Conservation (phyloP, 2,329 filamentous ascomycete species). For the Colletotrichum australisinense region DNA sequence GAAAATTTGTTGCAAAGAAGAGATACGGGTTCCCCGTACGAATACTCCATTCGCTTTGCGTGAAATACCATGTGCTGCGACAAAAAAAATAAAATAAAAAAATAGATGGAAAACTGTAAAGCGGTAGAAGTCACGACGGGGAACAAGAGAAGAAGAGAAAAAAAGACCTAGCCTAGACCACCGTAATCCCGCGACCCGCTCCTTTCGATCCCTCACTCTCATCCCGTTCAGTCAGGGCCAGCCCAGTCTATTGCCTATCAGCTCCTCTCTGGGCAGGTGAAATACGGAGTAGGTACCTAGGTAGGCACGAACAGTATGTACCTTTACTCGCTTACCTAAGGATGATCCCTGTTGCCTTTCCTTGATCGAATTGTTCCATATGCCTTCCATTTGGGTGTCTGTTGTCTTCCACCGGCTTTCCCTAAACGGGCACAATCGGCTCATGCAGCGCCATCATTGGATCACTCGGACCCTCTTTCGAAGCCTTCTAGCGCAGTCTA, state of each 20-base stretch:
- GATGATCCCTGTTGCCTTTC: background rate
- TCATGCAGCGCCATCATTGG: slow-evolving; percentile 13
- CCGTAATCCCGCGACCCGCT: background rate
- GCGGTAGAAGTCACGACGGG: background rate
- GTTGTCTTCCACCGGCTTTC: background rate
- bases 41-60: background rate
- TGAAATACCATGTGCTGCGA: too few relatives aligned
- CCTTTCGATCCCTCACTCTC: background rate
- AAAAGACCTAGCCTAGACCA: slow-evolving; percentile 16
- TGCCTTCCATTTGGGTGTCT: slow-evolving; percentile 16
- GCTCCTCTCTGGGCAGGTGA: too few relatives aligned
- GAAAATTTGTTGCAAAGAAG: background rate
- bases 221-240: background rate
- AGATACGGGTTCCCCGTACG: background rate
- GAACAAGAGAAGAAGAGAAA: background rate
- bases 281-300: too few relatives aligned
- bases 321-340: background rate
- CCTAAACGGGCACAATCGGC: background rate
- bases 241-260: background rate
- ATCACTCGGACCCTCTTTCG: background rate
- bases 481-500: slow-evolving; percentile 33
- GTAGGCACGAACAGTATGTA: too few relatives aligned
- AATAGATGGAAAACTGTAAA: background rate
- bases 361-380: slow-evolving; percentile 27
- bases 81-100: background rate